These are phyloP conservation scores for Solanum clarkiae DNA, from an alignment of 257 asterid genomes.

Conservation along the genomic window DNA sequence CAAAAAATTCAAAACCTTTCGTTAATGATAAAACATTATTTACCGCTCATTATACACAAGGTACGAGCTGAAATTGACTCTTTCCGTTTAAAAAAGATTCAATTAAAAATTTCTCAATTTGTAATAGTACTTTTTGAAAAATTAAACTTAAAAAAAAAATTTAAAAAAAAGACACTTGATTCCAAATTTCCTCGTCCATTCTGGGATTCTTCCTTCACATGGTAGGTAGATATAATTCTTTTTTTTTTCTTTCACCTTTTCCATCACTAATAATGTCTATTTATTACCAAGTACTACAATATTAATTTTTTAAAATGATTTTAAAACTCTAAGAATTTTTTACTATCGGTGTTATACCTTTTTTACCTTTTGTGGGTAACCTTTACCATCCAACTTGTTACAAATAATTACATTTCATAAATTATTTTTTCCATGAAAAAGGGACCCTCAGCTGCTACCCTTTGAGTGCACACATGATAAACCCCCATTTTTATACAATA, in stretches of 20 bases:
- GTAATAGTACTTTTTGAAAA: not conserved
- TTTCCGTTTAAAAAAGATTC: not conserved
- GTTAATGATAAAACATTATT: no score
- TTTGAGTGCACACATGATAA: no score
- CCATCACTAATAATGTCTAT: not conserved
- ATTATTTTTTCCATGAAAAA: no score
- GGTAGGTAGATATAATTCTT: not conserved
- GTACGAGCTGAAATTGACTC: not conserved
- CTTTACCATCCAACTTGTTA: not conserved
- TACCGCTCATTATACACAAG: no score
- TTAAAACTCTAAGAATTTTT: not conserved
- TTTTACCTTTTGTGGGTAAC: no score
- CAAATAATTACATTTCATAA: no score
- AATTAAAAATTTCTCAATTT: not conserved
- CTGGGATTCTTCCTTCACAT: not conserved
- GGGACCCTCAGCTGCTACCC: no score
- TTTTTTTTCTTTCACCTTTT: not conserved
- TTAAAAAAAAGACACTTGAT: not conserved
- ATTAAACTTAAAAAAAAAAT: no score
- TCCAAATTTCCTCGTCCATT: not conserved
- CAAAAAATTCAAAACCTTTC: no score
- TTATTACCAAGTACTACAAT: not conserved
- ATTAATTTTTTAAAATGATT: not conserved
- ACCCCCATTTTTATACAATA: accelerated
- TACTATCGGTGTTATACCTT: not conserved